phyloP scores from a whole-genome alignment of 192 early-diverging fungal species.

The Chytriomyces hyalinus region DNA sequence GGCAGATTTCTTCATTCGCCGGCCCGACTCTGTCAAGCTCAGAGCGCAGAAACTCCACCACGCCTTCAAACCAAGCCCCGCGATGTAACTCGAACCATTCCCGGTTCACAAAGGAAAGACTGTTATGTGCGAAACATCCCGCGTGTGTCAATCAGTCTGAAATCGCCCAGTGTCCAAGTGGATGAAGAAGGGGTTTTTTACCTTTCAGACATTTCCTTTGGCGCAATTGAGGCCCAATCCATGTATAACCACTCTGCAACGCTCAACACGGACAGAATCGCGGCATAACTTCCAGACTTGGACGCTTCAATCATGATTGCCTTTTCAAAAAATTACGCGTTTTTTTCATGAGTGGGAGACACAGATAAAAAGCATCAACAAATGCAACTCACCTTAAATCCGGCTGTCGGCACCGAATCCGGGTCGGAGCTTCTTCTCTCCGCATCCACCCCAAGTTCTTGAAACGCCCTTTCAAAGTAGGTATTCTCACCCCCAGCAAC shows the following conservation, averaged over 20 bases:
- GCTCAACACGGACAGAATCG: background rate
- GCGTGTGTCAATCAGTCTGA: too few relatives aligned
- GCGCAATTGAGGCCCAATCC: background rate
- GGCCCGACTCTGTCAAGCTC: background rate
- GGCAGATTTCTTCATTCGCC: background rate
- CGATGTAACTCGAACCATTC: background rate
- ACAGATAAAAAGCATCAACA: too few relatives aligned
- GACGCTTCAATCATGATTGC: background rate
- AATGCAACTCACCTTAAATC: background rate
- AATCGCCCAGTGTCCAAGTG: background rate
- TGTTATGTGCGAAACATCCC: background rate
- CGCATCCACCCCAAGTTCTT: background rate
- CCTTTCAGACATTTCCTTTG: background rate
- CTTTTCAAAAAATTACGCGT: too few relatives aligned
- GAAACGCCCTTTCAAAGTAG: background rate
- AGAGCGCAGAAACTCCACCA: background rate
- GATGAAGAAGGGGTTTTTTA: background rate
- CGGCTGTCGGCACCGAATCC: background rate
- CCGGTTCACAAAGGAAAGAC: background rate
- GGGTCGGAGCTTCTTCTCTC: background rate
- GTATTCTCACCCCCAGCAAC: background rate
- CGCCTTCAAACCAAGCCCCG: background rate
- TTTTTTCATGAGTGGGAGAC: too few relatives aligned
- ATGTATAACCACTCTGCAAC: conserved; percentile 2
- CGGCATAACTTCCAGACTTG: background rate